Conservation (phyloP, 2,329 filamentous ascomycete species). For the Beauveria scarabaeidicola region DNA sequence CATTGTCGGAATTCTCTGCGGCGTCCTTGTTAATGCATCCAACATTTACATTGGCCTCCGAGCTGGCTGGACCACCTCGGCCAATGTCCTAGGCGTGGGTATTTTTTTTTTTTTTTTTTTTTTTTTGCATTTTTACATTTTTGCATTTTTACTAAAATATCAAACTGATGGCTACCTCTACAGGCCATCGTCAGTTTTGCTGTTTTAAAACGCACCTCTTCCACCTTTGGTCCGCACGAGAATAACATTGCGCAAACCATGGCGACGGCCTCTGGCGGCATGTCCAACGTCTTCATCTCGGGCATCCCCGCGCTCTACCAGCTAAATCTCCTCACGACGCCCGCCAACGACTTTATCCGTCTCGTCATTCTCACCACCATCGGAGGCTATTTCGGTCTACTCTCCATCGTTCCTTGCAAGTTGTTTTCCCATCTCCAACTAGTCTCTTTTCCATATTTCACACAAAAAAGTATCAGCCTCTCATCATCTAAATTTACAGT, state of each 20-base stretch:
- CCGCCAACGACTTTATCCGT: slow-evolving; percentile 4
- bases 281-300: slow-evolving; percentile 11
- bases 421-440: not conserved
- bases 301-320: slow-evolving; percentile 14
- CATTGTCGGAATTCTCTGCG: not conserved
- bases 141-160: not conserved
- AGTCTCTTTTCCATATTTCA: no score
- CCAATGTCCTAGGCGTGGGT: not conserved
- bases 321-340: slow-evolving; percentile 5
- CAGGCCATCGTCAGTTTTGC: slow-evolving; percentile 7
- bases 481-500: not conserved
- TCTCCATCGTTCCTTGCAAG: slow-evolving; percentile 7
- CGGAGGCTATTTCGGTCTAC: slow-evolving; percentile 8
- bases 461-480: not conserved
- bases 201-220: not conserved
- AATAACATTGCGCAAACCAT: slow-evolving; percentile 12
- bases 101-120: no score
- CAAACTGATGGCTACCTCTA: not conserved
- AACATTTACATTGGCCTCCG: slow-evolving; percentile 9
- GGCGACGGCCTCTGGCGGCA: slow-evolving; percentile 10
- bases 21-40: slow-evolving; percentile 7
- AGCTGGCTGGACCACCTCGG: slow-evolving; percentile 5
- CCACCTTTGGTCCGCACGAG: slow-evolving; percentile 10
- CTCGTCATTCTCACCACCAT: slow-evolving; percentile 1
- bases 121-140: no score